Conservation (phyloP, 352 stramenopile species). For the Phytophthora niederhauseri region DNA sequence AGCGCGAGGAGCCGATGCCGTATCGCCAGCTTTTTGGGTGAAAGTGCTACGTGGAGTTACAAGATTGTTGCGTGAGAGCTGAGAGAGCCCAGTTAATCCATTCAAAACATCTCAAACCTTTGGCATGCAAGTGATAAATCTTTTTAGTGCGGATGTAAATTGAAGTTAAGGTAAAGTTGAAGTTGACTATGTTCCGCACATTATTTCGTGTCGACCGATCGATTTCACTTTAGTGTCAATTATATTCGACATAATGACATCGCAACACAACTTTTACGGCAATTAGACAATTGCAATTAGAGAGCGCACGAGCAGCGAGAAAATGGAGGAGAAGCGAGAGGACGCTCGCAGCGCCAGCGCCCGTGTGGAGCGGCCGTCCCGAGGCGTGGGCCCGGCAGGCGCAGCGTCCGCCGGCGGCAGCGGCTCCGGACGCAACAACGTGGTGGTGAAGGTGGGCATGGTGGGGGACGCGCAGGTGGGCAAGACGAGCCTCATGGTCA, state of each 20-base stretch:
- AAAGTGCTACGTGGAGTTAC: neutral
- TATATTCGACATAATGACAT: neutral
- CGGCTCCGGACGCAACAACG: conserved; percentile 78
- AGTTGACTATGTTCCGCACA: neutral
- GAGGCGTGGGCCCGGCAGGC: conserved; percentile 33
- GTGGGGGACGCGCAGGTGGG: conserved; percentile 95
- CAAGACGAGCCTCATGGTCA: conserved; percentile 97
- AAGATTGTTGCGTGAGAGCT: no score
- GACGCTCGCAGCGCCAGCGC: conserved; percentile 13
- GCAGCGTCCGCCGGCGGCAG: conserved; percentile 25
- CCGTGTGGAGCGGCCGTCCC: conserved; percentile 34
- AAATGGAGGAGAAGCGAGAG: conserved; percentile 42
- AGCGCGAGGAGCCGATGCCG: neutral
- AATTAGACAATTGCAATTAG: neutral
- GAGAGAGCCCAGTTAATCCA: no score
- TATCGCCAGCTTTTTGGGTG: neutral
- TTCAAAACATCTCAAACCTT: no score
- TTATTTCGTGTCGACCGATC: neutral
- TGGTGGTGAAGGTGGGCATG: conserved; percentile 94
- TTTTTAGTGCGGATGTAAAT: neutral
- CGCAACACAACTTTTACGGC: neutral
- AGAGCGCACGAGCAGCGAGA: conserved; percentile 14
- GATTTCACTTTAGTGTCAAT: neutral
- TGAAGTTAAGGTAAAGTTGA: neutral
- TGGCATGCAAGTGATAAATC: no score